Percentiles rank a stretch among this genome's conserved stretches.
Evolutionary conservation across 768 basidiomycete genomes (phyloP).

Genomic region (Boletus bicolor): DNA sequence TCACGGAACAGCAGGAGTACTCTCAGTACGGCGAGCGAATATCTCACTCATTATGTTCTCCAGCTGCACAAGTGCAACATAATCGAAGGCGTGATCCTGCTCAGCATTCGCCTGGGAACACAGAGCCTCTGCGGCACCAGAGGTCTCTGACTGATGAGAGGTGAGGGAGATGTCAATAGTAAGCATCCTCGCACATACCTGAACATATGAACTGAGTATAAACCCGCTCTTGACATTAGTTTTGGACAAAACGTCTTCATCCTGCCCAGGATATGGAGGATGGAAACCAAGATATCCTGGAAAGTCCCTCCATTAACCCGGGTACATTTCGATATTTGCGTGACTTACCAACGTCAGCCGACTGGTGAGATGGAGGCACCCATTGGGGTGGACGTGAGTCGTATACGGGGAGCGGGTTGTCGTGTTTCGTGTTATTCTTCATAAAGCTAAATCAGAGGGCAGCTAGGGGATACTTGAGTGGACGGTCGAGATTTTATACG

Average conservation of each 20-base stretch:
- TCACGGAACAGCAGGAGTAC: slow-evolving; percentile 60
- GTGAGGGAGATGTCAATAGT: not conserved
- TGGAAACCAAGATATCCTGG: slow-evolving; percentile 74
- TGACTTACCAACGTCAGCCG: slow-evolving; percentile 65
- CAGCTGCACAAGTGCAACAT: slow-evolving; percentile 53
- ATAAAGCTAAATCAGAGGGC: not conserved
- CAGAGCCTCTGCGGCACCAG: slow-evolving; percentile 13
- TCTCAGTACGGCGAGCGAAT: slow-evolving; percentile 59
- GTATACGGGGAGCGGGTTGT: slow-evolving; percentile 47
- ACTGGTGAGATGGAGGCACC: slow-evolving; percentile 63
- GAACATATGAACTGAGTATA: slow-evolving; percentile 48
- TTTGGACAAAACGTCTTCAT: slow-evolving; percentile 70
- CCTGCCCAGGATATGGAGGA: slow-evolving; percentile 71
- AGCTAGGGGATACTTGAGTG: not conserved
- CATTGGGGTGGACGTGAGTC: slow-evolving; percentile 68
- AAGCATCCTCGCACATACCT: slow-evolving; percentile 41
- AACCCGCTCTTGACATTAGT: slow-evolving; percentile 66
- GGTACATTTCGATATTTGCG: not conserved
- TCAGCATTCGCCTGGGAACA: slow-evolving; percentile 13
- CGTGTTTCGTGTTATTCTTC: slow-evolving; percentile 28
- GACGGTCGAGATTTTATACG: not conserved
- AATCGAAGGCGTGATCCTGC: slow-evolving; percentile 48
- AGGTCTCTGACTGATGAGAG: slow-evolving; percentile 22
- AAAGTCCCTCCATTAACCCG: not conserved
- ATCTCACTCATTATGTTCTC: slow-evolving; percentile 78